These are phyloP conservation scores for Pleurotus ostreatus DNA, from an alignment of 768 basidiomycete species.

Conservation along the genomic window DNA sequence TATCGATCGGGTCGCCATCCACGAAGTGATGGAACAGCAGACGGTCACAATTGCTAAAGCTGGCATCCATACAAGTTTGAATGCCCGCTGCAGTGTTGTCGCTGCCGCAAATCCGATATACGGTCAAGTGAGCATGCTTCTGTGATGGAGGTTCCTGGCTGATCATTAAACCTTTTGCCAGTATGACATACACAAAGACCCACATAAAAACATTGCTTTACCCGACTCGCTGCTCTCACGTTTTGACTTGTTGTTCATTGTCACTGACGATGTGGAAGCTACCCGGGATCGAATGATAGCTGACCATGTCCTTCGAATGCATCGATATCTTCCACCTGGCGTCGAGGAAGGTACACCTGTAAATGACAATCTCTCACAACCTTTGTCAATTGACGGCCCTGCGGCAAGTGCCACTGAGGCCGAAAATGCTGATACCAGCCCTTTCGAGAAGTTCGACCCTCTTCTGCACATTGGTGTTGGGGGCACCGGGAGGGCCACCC, in stretches of 20 bases:
- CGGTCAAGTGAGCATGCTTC: slow-evolving; percentile 65
- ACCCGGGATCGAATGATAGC: slow-evolving; percentile 90
- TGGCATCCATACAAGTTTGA: slow-evolving; percentile 96
- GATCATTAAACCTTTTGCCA: slow-evolving; percentile 26
- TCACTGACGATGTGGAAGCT: slow-evolving; percentile 98
- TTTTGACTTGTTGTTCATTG: slow-evolving; percentile 97
- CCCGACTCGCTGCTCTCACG: slow-evolving; percentile 97
- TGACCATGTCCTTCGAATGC: slow-evolving; percentile 96
- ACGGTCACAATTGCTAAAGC: slow-evolving; percentile 99
- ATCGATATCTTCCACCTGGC: slow-evolving; percentile 93
- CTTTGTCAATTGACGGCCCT: slow-evolving; percentile 84
- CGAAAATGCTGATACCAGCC: slow-evolving; percentile 66
- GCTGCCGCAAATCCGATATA: slow-evolving; percentile 99
- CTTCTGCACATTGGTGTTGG: slow-evolving; percentile 84
- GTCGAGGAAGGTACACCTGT: slow-evolving; percentile 94
- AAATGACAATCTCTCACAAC: slow-evolving; percentile 83
- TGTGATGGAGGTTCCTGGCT: neutral
- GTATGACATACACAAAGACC: slow-evolving; percentile 99
- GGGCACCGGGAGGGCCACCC: slow-evolving; percentile 46
- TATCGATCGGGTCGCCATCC: slow-evolving; percentile 96
- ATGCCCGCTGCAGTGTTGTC: slow-evolving; percentile 95
- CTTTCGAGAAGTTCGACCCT: slow-evolving; percentile 96
- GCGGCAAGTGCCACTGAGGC: slow-evolving; percentile 41
- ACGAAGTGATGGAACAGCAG: slow-evolving; percentile 99
- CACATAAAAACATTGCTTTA: slow-evolving; percentile 96